A percentile compares a stretch with the other conserved stretches of the same genome.
Evolutionary conservation across 805 yeast species (phyloP).

Genomic region (Ogataea trehaloabstinens): DNA sequence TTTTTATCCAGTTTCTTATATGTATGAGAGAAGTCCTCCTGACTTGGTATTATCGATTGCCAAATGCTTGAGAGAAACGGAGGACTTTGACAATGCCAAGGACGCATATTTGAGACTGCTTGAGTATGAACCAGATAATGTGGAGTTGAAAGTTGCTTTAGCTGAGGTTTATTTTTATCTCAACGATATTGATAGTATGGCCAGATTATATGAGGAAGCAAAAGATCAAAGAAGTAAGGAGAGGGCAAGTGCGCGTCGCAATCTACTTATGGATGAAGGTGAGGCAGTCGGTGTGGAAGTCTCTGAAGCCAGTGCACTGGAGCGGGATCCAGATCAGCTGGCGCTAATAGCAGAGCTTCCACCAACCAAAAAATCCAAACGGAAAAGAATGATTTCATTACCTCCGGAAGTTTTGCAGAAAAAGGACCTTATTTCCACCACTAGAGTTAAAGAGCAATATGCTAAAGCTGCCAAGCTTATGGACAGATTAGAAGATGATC

Average conservation of each 20-base stretch:
- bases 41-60: slow-evolving; percentile 64
- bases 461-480: slow-evolving; percentile 50
- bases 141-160: slow-evolving; percentile 72
- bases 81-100: slow-evolving; percentile 64
- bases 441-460: slow-evolving; percentile 44
- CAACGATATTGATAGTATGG: slow-evolving; percentile 59
- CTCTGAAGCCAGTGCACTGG: slow-evolving; percentile 15
- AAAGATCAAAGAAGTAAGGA: slow-evolving; percentile 37
- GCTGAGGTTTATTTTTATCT: slow-evolving; percentile 78
- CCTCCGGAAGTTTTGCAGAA: slow-evolving; percentile 27
- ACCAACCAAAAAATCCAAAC: slow-evolving; percentile 18
- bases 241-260: slow-evolving; percentile 28
- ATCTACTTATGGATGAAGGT: slow-evolving; percentile 21
- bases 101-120: slow-evolving; percentile 54
- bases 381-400: slow-evolving; percentile 19
- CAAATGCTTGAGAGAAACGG: slow-evolving; percentile 72
- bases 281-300: slow-evolving; percentile 13
- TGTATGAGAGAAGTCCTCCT: slow-evolving; percentile 50
- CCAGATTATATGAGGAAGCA: slow-evolving; percentile 53
- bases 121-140: slow-evolving; percentile 55
- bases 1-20: slow-evolving; percentile 52
- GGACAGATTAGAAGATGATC: slow-evolving; percentile 43
- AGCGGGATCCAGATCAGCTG: slow-evolving; percentile 27
- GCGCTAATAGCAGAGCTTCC: slow-evolving; percentile 35
- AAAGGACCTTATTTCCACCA: slow-evolving; percentile 31